Conservation (phyloP, 2,329 filamentous ascomycete genomes). For the Venturia asperata region DNA sequence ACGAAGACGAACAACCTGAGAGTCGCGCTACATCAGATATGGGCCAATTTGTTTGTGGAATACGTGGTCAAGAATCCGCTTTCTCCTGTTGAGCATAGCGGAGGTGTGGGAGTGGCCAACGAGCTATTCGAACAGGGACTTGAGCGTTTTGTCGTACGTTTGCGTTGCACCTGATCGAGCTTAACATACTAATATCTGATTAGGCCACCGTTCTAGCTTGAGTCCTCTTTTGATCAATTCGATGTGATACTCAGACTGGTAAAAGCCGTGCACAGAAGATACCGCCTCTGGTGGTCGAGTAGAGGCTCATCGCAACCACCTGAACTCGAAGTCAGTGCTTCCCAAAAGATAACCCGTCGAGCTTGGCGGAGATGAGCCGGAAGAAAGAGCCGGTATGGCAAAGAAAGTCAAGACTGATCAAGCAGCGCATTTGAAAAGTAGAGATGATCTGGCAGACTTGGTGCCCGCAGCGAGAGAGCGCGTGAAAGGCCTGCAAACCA, state of each 20-base stretch:
- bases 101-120: constrained; percentile 56
- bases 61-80: constrained; percentile 66
- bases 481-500: not conserved
- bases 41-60: constrained; percentile 96
- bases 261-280: not conserved
- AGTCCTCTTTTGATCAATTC: not conserved
- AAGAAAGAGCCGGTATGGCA: not conserved
- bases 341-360: not conserved
- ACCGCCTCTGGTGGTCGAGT: not conserved
- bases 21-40: constrained; percentile 94
- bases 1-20: constrained; percentile 82
- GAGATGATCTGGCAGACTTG: too few species aligned
- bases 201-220: constrained; percentile 15
- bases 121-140: constrained; percentile 60
- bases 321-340: not conserved
- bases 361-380: not conserved
- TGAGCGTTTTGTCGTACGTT: constrained; percentile 60
- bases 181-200: not conserved
- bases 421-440: too few species aligned
- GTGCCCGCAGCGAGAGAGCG: not conserved
- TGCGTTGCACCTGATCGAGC: too few species aligned
- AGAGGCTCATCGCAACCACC: not conserved
- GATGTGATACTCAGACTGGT: not conserved
- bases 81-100: constrained; percentile 53
- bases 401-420: too few species aligned